Percentiles rank a stretch among this genome's conserved stretches.
These are phyloP conservation scores for Tuber umbilicatum DNA, from an alignment of 495 filamentous ascomycete genomes.

Conservation along the genomic window DNA sequence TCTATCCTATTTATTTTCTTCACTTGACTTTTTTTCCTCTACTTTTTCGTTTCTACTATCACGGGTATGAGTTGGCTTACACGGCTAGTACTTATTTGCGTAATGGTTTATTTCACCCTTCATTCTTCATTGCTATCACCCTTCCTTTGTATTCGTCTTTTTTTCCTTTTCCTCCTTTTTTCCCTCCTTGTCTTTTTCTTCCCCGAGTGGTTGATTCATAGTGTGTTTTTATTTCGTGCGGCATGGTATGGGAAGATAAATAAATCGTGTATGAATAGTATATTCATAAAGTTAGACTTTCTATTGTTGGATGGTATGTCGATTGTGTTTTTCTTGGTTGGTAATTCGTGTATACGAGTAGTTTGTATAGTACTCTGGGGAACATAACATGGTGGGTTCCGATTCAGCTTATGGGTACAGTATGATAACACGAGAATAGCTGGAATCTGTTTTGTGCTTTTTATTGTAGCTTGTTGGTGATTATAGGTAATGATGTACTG, in stretches of 20 bases:
- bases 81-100: neutral
- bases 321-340: neutral
- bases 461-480: neutral
- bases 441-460: neutral
- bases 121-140: neutral
- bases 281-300: constrained; percentile 1
- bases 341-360: neutral
- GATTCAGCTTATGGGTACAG: neutral
- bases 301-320: neutral
- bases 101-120: neutral
- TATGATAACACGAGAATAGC: neutral
- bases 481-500: too few relatives aligned
- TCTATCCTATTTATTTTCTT: neutral
- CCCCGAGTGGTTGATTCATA: neutral
- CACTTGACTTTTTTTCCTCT: neutral
- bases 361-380: neutral
- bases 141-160: neutral
- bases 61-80: neutral
- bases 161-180: neutral
- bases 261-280: constrained; percentile 3
- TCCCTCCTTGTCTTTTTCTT: neutral
- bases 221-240: neutral
- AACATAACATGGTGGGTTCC: neutral
- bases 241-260: neutral
- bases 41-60: neutral